Evolutionary conservation across 2,329 filamentous ascomycete genomes (phyloP), one percentile per base, ranked within the genome.

Genomic region (Aureobasidium zeae): DNA sequence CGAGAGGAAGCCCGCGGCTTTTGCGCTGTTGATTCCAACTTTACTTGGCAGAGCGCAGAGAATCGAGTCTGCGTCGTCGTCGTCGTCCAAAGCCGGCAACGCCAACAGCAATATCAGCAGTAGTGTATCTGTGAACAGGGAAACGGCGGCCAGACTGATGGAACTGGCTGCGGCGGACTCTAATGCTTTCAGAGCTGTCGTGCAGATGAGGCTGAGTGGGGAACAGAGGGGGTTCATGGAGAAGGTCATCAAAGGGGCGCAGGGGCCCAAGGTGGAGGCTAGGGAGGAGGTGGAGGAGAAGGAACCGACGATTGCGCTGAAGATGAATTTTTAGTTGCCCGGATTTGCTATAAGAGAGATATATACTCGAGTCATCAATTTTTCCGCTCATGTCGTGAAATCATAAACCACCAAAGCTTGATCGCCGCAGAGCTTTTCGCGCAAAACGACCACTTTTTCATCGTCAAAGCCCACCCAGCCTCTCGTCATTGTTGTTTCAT

Each of bases 401-500:
- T 94, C 85, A 58, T 94, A 94, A 31, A 91, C 79, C 57, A 88
- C 74, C 49, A 94, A 62, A 48, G 81, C 79, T 57, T 89, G 83
- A 28, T 73, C 72, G 1, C 83, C 83, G 19, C 74, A 68, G 19
- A 66, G 67, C 50, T 76, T 74, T 63, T 89, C 83, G 51, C 84
- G 81, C 38, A 94, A 68, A 30, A 94, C 77, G 49, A 94, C 80
- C n/a, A 94, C 83, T 65, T 86, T 86, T 62, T 94, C 85, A 31
- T 94, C 86, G 55, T 94, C 86, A 55, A 94, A 94, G 0, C 85
- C 86, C 7, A 94, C 78, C 76, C 83, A 89, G 39, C 72, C 71
- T 48, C 70, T 63, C 28, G 66, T 71, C 4, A 70, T 59, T 4
- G 43, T 46, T 5, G 34, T 46, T n/a, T 50, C 63, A 29, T 60